These are phyloP conservation scores for Penicilliopsis zonata DNA, from an alignment of 495 filamentous ascomycete genomes.

Conservation along the genomic window DNA sequence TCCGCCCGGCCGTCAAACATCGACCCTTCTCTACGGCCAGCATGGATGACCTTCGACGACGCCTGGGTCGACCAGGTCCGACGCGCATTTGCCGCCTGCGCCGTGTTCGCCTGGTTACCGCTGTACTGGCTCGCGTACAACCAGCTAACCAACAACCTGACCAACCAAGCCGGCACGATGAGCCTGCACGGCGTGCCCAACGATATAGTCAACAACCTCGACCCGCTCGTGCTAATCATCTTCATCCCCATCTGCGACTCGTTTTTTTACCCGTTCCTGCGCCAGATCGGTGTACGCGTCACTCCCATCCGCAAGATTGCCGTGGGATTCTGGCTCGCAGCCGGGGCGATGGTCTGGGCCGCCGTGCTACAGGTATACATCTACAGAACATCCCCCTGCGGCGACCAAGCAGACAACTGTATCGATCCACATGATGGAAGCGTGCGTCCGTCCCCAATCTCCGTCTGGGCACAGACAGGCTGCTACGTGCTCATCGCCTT, in stretches of 20 bases:
- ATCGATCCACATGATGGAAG: slow-evolving; percentile 10
- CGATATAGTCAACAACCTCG: slow-evolving; percentile 67
- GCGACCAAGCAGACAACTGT: slow-evolving; percentile 38
- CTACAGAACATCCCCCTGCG: slow-evolving; percentile 51
- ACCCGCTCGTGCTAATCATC: slow-evolving; percentile 66
- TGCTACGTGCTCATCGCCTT: slow-evolving; percentile 56
- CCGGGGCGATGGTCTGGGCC: slow-evolving; percentile 52
- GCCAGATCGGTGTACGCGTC: slow-evolving; percentile 50
- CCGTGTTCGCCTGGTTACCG: slow-evolving; percentile 56
- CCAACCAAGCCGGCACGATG: slow-evolving; percentile 64
- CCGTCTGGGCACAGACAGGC: slow-evolving; percentile 51
- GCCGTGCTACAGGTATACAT: slow-evolving; percentile 58
- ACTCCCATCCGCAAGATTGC: slow-evolving; percentile 67
- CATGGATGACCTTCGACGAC: slow-evolving; percentile 66
- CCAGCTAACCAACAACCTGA: slow-evolving; percentile 57
- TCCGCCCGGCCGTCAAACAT: slow-evolving; percentile 52
- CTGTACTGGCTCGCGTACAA: slow-evolving; percentile 56
- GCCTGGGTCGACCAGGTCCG: slow-evolving; percentile 61
- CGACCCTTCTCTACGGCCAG: slow-evolving; percentile 24
- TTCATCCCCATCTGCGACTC: slow-evolving; percentile 66
- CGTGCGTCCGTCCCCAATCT: slow-evolving; percentile 32
- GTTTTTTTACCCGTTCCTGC: slow-evolving; percentile 55
- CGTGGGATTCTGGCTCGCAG: slow-evolving; percentile 48
- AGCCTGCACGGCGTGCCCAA: slow-evolving; percentile 59
- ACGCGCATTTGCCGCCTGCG: slow-evolving; percentile 57